A percentile compares a stretch with the other conserved stretches of the same genome.
Conservation (phyloP, 805 yeast species). For the Zygotorulaspora danielsina region DNA sequence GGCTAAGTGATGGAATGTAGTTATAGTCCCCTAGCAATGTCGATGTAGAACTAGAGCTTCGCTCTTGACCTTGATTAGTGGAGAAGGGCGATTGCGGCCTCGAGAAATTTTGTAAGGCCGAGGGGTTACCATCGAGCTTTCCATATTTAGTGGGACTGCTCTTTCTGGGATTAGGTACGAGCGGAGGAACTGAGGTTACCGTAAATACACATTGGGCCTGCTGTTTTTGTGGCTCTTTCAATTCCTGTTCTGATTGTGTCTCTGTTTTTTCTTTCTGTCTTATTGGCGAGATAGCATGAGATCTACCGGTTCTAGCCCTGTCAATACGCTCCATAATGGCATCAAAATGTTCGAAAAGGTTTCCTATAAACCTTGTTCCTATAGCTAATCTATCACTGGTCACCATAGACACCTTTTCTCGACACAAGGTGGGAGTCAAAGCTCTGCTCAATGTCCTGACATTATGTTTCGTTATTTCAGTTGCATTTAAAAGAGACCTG, state of each 20-base stretch:
- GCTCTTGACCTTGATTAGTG: not conserved
- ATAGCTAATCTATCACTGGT: conserved; percentile 47
- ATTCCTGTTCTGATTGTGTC: not conserved
- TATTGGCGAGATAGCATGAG: conserved; percentile 7
- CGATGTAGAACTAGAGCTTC: conserved; percentile 12
- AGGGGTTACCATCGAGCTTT: conserved; percentile 8
- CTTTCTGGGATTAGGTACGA: conserved; percentile 28
- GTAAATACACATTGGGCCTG: not conserved
- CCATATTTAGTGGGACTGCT: conserved; percentile 22
- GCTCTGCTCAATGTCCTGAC: conserved; percentile 39
- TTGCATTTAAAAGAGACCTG: conserved; percentile 38
- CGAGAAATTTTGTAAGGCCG: conserved; percentile 13
- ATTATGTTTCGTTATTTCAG: conserved; percentile 42
- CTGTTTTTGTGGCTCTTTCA: not conserved
- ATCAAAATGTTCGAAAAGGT: conserved; percentile 50
- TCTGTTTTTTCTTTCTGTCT: not conserved
- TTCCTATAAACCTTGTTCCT: conserved; percentile 51
- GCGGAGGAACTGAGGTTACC: conserved; percentile 15
- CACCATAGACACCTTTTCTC: conserved; percentile 41
- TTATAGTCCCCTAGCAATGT: conserved; percentile 9
- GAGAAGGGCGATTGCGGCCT: conserved; percentile 7
- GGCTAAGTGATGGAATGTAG: conserved; percentile 12
- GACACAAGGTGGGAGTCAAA: conserved; percentile 53
- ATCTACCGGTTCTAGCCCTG: conserved; percentile 11
- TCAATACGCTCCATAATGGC: conserved; percentile 25